These are phyloP conservation scores for Pelargonium fulgidum DNA, from an alignment of 441 rosid genomes.

Conservation along the genomic window DNA sequence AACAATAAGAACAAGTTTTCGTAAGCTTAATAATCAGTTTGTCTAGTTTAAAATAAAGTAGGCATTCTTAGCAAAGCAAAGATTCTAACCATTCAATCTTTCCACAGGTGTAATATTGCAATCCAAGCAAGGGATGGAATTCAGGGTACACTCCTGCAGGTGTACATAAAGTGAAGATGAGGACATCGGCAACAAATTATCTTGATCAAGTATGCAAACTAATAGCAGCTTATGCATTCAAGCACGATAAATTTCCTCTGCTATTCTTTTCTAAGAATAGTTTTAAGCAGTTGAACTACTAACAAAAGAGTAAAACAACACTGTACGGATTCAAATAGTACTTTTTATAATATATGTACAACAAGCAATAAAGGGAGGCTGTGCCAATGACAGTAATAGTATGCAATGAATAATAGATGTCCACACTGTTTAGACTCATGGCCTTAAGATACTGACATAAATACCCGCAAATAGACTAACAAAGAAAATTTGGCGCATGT, in stretches of 20 bases:
- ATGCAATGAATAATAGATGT: too few species aligned
- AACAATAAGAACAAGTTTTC: not conserved
- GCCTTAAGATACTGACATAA: too few species aligned
- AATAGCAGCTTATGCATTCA: not conserved
- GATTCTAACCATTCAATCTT: constrained; percentile 75
- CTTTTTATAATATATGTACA: not conserved
- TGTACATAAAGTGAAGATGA: constrained; percentile 10
- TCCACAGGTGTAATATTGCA: constrained; percentile 75
- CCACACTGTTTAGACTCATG: too few species aligned
- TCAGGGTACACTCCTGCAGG: constrained; percentile 65
- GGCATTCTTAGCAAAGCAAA: not conserved
- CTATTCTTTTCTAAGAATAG: not conserved
- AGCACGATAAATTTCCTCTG: not conserved
- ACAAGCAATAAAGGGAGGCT: too few species aligned
- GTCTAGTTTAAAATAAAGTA: not conserved
- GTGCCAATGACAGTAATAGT: too few species aligned
- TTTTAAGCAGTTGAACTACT: not conserved
- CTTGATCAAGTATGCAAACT: not conserved
- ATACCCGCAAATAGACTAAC: constrained; percentile 1
- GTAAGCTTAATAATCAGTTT: not conserved
- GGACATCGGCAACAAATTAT: constrained; percentile 16
- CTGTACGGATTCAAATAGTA: not conserved
- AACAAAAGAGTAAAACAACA: not conserved
- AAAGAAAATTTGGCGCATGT: not conserved
- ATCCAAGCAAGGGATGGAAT: constrained; percentile 77